These are phyloP conservation scores for Rugosomyces carneus DNA, from an alignment of 1,284 basidiomycete species.

Conservation along the genomic window DNA sequence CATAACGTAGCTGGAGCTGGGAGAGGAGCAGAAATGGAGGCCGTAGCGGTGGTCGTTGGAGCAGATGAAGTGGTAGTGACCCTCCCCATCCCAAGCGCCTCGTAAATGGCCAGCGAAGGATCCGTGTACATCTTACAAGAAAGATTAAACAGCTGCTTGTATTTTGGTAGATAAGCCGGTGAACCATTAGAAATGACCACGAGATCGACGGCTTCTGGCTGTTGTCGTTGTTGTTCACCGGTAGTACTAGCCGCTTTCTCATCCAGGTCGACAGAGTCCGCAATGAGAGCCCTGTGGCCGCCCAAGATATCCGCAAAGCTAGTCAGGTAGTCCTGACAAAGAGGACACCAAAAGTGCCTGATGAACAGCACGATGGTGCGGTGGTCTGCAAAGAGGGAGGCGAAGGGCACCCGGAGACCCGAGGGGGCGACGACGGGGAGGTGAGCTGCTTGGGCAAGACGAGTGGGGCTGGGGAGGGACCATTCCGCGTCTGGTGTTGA, in stretches of 20 bases:
- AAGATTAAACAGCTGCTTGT: conserved; percentile 57
- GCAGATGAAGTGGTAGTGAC: no score
- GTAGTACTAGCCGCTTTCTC: no score
- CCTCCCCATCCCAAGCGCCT: conserved; percentile 69
- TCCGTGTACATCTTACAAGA: conserved; percentile 74
- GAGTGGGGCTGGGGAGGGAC: conserved; percentile 35
- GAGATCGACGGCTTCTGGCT: conserved; percentile 27
- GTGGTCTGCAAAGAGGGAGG: conserved; percentile 60
- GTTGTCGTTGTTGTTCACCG: neutral
- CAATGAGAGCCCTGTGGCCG: conserved; percentile 29
- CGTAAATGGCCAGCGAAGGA: conserved; percentile 63
- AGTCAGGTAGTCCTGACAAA: conserved; percentile 82
- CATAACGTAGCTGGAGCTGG: no score
- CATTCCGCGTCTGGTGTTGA: no score
- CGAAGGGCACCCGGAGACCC: conserved; percentile 63
- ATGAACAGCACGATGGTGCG: conserved; percentile 73
- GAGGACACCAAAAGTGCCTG: conserved; percentile 75
- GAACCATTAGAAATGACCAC: conserved; percentile 79
- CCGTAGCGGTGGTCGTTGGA: no score
- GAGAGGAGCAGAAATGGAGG: neutral
- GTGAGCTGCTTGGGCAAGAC: conserved; percentile 57
- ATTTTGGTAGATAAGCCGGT: conserved; percentile 66
- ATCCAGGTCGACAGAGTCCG: neutral
- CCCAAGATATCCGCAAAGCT: conserved; percentile 53
- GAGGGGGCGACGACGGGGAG: conserved; percentile 62